Conservation (phyloP, 202 grass and related monocot species). For the Panicum virgatum region DNA sequence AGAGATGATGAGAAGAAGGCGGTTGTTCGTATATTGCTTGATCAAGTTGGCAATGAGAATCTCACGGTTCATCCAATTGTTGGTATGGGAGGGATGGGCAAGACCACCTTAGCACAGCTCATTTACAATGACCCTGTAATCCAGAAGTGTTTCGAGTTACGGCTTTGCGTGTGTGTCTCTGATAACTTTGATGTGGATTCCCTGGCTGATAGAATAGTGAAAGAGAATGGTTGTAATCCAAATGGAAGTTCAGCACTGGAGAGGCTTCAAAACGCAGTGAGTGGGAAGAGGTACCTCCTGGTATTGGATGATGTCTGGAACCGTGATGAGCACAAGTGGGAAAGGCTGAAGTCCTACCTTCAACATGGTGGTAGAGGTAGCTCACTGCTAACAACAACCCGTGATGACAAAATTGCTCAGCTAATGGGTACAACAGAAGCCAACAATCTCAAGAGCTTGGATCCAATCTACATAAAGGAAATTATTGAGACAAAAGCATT, state of each 20-base stretch:
- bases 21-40: neutral
- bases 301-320: conserved; percentile 42
- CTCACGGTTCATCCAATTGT: neutral
- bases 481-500: conserved; percentile 37
- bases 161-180: conserved; percentile 36
- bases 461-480: neutral
- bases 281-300: conserved; percentile 15
- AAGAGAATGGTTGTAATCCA: neutral
- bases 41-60: neutral
- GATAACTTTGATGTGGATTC: conserved; percentile 21
- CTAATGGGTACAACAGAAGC: neutral
- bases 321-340: neutral
- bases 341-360: neutral
- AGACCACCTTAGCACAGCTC: conserved; percentile 30
- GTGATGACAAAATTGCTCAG: neutral
- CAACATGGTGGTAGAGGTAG: neutral
- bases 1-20: neutral
- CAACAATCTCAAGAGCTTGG: neutral
- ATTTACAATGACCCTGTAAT: conserved; percentile 1
- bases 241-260: neutral
- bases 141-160: neutral
- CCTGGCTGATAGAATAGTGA: neutral
- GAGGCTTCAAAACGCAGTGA: neutral
- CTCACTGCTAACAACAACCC: conserved; percentile 22
- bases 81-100: neutral